Evolutionary conservation across 2,329 filamentous ascomycete genomes (phyloP).

Genomic region (Colletotrichum orchidophilum): DNA sequence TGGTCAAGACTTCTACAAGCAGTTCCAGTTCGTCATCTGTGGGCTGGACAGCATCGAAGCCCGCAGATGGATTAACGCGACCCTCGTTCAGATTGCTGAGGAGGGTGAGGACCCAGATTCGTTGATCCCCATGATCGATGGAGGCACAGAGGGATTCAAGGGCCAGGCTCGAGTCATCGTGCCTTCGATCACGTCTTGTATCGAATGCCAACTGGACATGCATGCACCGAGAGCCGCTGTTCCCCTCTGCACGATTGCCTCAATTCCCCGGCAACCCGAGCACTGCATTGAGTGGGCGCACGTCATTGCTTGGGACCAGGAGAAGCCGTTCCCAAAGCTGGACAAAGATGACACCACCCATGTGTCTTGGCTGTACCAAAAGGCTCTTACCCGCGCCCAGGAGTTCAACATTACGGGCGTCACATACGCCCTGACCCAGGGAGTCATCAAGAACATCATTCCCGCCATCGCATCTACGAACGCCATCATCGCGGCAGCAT

Average conservation of each 20-base stretch:
- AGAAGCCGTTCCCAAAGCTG: slow-evolving; percentile 82
- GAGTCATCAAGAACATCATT: slow-evolving; percentile 99
- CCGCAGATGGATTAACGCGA: slow-evolving; percentile 98
- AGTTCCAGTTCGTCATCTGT: slow-evolving; percentile 93
- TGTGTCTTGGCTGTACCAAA: slow-evolving; percentile 94
- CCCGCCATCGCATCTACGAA: slow-evolving; percentile 98
- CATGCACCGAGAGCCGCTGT: slow-evolving; percentile 97
- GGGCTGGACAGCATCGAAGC: slow-evolving; percentile 97
- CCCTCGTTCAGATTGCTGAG: slow-evolving; percentile 89
- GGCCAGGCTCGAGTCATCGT: slow-evolving; percentile 93
- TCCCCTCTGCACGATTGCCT: slow-evolving; percentile 94
- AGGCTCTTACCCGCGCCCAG: slow-evolving; percentile 80
- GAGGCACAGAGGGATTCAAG: slow-evolving; percentile 98
- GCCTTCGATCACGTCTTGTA: slow-evolving; percentile 92
- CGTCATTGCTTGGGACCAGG: slow-evolving; percentile 94
- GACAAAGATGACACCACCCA: slow-evolving; percentile 98
- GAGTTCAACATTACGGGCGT: slow-evolving; percentile 94
- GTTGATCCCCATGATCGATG: slow-evolving; percentile 93
- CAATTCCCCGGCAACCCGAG: slow-evolving; percentile 94
- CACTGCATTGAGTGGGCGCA: slow-evolving; percentile 99
- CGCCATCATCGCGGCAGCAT: slow-evolving; percentile 93
- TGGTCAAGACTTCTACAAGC: slow-evolving; percentile 95
- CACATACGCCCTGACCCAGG: slow-evolving; percentile 95
- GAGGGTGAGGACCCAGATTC: slow-evolving; percentile 78
- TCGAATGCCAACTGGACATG: slow-evolving; percentile 99